Evolutionary conservation across 2,329 filamentous ascomycete species (phyloP).

Genomic region (Monosporascus sp.): DNA sequence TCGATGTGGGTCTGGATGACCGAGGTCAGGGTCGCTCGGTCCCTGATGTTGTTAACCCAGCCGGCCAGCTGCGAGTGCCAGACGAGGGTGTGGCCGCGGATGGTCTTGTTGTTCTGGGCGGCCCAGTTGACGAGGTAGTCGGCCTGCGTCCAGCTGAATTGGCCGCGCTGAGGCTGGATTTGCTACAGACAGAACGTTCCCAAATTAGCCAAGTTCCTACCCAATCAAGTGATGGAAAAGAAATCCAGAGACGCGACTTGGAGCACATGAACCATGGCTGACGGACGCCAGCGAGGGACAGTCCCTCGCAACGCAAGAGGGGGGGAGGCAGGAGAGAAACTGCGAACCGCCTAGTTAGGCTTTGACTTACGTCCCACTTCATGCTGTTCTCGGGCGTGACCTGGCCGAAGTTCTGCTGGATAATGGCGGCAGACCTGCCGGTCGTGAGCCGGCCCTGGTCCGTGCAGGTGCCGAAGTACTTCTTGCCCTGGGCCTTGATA

Average conservation of each 20-base stretch:
- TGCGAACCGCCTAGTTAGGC: conserved; percentile 19
- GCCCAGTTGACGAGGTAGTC: conserved; percentile 59
- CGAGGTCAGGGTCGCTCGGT: conserved; percentile 36
- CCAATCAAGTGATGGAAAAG: no score
- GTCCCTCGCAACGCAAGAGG: neutral
- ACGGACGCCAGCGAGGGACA: no score
- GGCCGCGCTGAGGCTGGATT: conserved; percentile 31
- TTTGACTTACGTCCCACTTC: conserved; percentile 54
- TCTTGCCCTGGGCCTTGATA: conserved; percentile 58
- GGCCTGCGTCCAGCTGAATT: conserved; percentile 50
- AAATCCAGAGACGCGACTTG: no score
- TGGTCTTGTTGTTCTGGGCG: conserved; percentile 45
- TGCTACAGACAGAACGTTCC: neutral
- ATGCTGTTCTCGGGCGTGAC: conserved; percentile 65
- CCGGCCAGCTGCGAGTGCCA: conserved; percentile 57
- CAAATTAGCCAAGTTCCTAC: no score
- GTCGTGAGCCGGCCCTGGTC: conserved; percentile 47
- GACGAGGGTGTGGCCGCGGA: conserved; percentile 61
- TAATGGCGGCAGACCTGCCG: conserved; percentile 47
- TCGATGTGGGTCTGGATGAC: conserved; percentile 57
- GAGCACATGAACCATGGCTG: no score
- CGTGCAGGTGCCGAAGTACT: conserved; percentile 55
- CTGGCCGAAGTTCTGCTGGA: conserved; percentile 57
- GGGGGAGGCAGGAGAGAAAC: neutral
- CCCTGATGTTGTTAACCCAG: conserved; percentile 48